A percentile compares a stretch with the other conserved stretches of the same genome.
phyloP scores from a whole-genome alignment of 2,329 filamentous ascomycete genomes.

The Beauveria medogensis region DNA sequence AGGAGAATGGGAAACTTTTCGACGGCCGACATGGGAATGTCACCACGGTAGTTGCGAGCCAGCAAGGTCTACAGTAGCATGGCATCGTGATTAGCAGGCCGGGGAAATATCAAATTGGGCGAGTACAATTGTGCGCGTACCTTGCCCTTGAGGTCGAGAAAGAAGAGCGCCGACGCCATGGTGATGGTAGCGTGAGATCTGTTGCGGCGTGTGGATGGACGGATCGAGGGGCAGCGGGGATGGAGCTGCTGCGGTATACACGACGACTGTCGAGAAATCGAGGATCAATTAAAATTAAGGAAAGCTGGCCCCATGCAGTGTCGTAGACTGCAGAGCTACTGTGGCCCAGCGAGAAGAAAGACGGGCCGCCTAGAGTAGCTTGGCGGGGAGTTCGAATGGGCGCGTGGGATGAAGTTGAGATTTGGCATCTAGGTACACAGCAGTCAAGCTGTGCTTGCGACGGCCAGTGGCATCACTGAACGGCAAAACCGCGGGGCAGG shows the following conservation, averaged over 20 bases:
- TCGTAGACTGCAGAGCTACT: constrained; percentile 1
- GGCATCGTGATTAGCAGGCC: constrained; percentile 15
- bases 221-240: constrained; percentile 20
- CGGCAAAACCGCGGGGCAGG: constrained; percentile 14
- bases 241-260: constrained; percentile 16
- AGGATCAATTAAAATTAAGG: not conserved
- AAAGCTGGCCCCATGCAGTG: not conserved
- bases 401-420: constrained; percentile 8
- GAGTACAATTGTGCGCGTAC: constrained; percentile 34
- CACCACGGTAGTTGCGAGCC: constrained; percentile 95
- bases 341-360: constrained; percentile 10
- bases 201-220: not conserved
- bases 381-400: not conserved
- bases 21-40: constrained; percentile 98
- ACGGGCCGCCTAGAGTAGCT: constrained; percentile 17
- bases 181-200: constrained; percentile 20
- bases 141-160: constrained; percentile 99
- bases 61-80: constrained; percentile 70
- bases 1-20: constrained; percentile 95
- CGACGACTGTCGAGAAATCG: not conserved
- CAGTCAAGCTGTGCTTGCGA: not conserved
- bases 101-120: not conserved
- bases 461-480: constrained; percentile 6
- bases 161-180: constrained; percentile 98
- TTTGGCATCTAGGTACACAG: constrained; percentile 2